These are phyloP conservation scores for Chlorella variabilis DNA, from an alignment of 163 green algal genomes.

Conservation along the genomic window DNA sequence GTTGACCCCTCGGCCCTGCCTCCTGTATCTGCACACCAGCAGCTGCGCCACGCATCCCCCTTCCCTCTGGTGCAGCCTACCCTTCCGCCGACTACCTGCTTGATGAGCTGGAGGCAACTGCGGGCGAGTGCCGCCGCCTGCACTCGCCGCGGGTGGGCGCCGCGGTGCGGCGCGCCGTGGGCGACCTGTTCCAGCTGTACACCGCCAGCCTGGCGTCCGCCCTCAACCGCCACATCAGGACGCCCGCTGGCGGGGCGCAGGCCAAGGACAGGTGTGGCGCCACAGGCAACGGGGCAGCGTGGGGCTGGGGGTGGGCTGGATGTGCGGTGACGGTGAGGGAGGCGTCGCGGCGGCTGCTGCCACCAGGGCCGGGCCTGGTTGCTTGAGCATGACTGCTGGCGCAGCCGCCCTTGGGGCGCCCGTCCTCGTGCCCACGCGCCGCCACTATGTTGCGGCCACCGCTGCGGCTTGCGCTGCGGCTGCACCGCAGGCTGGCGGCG, in stretches of 20 bases:
- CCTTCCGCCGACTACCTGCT: conserved; percentile 35
- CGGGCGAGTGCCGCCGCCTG: not conserved
- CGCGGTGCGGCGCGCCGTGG: conserved; percentile 10
- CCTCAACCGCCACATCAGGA: conserved; percentile 25
- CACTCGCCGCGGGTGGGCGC: not conserved
- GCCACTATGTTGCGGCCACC: too few species aligned
- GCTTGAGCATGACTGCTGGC: too few species aligned
- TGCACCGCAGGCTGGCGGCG: not conserved
- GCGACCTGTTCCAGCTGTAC: conserved; percentile 50
- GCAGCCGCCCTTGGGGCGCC: too few species aligned
- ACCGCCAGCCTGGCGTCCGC: conserved; percentile 34
- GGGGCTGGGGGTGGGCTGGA: too few species aligned
- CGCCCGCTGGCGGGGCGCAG: not conserved
- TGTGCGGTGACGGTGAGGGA: too few species aligned
- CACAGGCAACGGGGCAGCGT: too few species aligned
- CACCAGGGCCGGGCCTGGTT: too few species aligned
- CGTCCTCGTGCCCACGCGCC: too few species aligned
- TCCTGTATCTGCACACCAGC: too few species aligned
- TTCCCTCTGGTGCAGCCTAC: conserved; percentile 1
- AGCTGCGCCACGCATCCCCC: not conserved
- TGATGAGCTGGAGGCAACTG: conserved; percentile 27
- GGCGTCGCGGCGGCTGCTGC: too few species aligned
- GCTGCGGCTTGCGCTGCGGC: too few species aligned
- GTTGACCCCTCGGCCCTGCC: too few species aligned
- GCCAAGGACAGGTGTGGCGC: conserved; percentile 20